A percentile compares a stretch with the other conserved stretches of the same genome.
These are phyloP conservation scores for Aegilops speltoides DNA, from an alignment of 176 grass and related monocot species.

Conservation along the genomic window DNA sequence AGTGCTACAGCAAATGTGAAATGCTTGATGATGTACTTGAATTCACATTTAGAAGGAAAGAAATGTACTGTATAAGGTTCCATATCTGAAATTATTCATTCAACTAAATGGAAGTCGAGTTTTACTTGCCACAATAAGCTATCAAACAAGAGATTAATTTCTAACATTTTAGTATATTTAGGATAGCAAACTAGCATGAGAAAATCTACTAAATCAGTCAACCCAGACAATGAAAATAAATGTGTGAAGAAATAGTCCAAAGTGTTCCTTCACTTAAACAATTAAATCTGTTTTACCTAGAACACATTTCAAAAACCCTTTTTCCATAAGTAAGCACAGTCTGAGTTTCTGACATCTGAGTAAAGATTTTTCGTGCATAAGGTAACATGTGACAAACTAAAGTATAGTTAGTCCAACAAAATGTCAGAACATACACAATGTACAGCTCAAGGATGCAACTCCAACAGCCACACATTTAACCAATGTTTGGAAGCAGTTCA, in stretches of 20 bases:
- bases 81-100: background rate
- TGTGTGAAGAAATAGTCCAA: background rate
- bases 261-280: background rate
- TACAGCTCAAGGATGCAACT: background rate
- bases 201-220: background rate
- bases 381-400: slow-evolving; percentile 1
- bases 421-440: background rate
- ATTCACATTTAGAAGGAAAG: background rate
- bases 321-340: background rate
- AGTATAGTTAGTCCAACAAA: background rate
- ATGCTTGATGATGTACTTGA: background rate
- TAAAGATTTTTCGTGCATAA: background rate
- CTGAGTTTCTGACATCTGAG: background rate
- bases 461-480: background rate
- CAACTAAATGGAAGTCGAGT: background rate
- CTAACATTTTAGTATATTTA: background rate
- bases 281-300: background rate
- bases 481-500: background rate
- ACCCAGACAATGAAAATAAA: background rate
- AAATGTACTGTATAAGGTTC: background rate
- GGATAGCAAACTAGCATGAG: background rate
- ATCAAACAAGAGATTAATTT: background rate
- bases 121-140: background rate
- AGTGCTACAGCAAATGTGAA: background rate
- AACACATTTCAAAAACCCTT: background rate